Evolutionary conservation across 2,329 filamentous ascomycete genomes (phyloP).

Genomic region (Beauveria sp.): DNA sequence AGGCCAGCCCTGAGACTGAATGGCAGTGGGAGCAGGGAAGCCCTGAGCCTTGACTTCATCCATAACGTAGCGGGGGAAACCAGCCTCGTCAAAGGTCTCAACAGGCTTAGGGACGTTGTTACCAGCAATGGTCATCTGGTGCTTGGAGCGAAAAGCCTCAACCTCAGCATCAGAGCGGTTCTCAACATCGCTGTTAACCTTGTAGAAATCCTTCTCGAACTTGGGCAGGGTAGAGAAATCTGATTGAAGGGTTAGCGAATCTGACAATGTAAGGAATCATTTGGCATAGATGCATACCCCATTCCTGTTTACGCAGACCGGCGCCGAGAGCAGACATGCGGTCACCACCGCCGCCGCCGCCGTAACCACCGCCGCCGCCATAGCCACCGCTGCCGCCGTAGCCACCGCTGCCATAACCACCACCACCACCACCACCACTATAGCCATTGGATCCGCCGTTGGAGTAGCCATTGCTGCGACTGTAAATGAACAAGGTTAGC

Average conservation of each 20-base stretch:
- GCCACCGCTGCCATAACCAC: conserved; percentile 31
- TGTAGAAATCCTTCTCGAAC: conserved; percentile 99
- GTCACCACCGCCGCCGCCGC: conserved; percentile 64
- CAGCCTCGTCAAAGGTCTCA: conserved; percentile 94
- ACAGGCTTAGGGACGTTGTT: conserved; percentile 83
- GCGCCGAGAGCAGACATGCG: conserved; percentile 89
- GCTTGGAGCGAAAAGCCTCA: conserved; percentile 76
- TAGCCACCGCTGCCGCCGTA: conserved; percentile 28
- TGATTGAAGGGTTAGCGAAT: conserved; percentile 29
- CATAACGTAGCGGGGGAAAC: conserved; percentile 95
- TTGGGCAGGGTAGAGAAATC: conserved; percentile 77
- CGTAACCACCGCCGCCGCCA: conserved; percentile 23
- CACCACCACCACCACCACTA: conserved; percentile 28
- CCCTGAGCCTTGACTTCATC: conserved; percentile 98
- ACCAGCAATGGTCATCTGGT: conserved; percentile 78
- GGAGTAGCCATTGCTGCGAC: conserved; percentile 41
- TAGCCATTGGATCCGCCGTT: conserved; percentile 14
- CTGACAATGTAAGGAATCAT: conserved; percentile 19
- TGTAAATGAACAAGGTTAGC: conserved; percentile 30
- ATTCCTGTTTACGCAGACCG: conserved; percentile 78
- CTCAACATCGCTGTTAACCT: conserved; percentile 77
- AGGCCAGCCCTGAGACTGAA: conserved; percentile 97
- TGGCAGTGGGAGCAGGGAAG: conserved; percentile 86
- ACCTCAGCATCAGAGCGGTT: conserved; percentile 71
- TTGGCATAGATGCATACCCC: conserved; percentile 54